Evolutionary conservation across 2,329 filamentous ascomycete species (phyloP).

Genomic region (Aspergillus neotritici): DNA sequence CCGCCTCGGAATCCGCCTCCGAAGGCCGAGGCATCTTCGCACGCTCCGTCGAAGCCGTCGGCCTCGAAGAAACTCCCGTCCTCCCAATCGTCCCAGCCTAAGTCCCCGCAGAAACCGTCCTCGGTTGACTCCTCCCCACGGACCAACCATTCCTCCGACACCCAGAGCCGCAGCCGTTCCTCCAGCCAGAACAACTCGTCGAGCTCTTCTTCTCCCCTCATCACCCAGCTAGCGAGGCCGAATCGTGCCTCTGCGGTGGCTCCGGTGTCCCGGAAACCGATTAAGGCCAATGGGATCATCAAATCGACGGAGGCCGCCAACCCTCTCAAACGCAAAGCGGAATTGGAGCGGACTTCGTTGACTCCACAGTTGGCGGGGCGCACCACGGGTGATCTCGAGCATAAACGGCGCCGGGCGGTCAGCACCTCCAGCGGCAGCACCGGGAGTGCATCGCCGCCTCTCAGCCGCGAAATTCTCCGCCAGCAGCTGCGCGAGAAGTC

Average conservation of each 20-base stretch:
- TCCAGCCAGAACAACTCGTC: conserved; percentile 40
- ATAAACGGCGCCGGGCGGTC: conserved; percentile 36
- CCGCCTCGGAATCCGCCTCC: conserved; percentile 18
- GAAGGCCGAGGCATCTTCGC: conserved; percentile 20
- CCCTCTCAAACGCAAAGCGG: conserved; percentile 39
- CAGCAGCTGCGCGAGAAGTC: conserved; percentile 39
- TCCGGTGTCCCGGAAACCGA: conserved; percentile 17
- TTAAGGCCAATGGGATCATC: conserved; percentile 24
- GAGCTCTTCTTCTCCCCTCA: conserved; percentile 43
- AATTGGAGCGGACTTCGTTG: conserved; percentile 24
- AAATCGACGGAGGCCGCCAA: conserved; percentile 26
- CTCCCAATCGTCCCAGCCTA: conserved; percentile 38
- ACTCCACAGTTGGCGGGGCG: conserved; percentile 20
- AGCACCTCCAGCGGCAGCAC: conserved; percentile 39
- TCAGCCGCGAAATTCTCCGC: conserved; percentile 31
- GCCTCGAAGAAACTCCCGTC: conserved; percentile 31
- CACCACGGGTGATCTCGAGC: conserved; percentile 36
- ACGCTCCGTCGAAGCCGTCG: conserved; percentile 25
- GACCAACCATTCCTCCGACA: conserved; percentile 53
- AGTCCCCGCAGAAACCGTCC: conserved; percentile 56
- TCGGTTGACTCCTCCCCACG: conserved; percentile 57
- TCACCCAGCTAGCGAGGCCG: conserved; percentile 32
- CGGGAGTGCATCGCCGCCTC: conserved; percentile 37
- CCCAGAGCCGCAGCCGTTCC: conserved; percentile 42
- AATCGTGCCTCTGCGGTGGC: conserved; percentile 18